Conservation (phyloP, 148 eudicot species). For the Arbutus unedo region DNA sequence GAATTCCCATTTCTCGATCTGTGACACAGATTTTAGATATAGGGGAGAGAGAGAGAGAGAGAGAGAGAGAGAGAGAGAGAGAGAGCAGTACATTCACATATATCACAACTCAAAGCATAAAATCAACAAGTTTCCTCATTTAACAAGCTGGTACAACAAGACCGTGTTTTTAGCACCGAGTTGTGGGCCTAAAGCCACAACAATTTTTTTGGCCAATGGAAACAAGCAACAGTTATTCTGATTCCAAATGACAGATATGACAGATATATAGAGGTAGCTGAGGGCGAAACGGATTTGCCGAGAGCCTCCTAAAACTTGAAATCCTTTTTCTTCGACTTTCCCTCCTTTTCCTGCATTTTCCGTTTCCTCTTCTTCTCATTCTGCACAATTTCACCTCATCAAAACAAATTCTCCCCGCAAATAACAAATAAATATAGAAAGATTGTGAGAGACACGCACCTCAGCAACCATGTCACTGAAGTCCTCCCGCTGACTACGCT, state of each 20-base stretch:
- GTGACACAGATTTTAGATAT: no score
- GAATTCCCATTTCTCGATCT: no score
- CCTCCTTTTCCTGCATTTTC: constrained; percentile 84
- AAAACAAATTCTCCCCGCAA: neutral
- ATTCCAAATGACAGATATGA: neutral
- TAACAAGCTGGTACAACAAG: neutral
- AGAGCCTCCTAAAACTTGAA: constrained; percentile 61
- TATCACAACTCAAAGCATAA: neutral
- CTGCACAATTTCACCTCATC: constrained; percentile 30
- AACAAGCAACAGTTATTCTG: neutral
- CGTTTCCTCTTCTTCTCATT: constrained; percentile 83
- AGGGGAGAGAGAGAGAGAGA: no score
- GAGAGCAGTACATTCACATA: no score
- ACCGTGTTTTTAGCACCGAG: neutral
- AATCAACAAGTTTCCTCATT: neutral
- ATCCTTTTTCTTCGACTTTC: constrained; percentile 82
- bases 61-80: no score
- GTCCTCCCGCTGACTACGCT: constrained; percentile 82
- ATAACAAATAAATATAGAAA: neutral
- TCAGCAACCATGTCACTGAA: constrained; percentile 99
- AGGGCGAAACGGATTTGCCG: neutral
- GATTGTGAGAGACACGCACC: constrained; percentile 33
- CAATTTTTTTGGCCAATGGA: neutral
- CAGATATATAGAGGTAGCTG: neutral
- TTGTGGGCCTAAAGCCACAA: neutral